Percentiles rank a stretch among this genome's conserved stretches.
Evolutionary conservation across 164 flowering plant genomes (phyloP).

Genomic region (Houttuynia cordata): DNA sequence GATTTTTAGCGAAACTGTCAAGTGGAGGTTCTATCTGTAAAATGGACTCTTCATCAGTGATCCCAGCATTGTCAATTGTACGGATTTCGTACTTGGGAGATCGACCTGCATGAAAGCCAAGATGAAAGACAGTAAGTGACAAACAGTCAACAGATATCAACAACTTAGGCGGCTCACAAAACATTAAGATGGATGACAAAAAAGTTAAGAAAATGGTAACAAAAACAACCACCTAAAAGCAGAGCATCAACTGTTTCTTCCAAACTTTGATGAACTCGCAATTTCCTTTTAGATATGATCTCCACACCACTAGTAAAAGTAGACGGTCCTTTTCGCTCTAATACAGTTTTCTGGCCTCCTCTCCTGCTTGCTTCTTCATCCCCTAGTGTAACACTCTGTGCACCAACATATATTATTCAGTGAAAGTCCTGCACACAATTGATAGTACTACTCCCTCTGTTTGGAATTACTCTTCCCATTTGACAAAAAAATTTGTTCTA

Average conservation of each 20-base stretch:
- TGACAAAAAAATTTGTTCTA: too few relatives aligned
- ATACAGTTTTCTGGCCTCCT: slow-evolving; percentile 78
- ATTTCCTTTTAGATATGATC: slow-evolving; percentile 67
- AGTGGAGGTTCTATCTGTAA: slow-evolving; percentile 13
- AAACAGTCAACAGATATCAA: too few relatives aligned
- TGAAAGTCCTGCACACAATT: background rate
- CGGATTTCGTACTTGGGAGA: slow-evolving; percentile 56
- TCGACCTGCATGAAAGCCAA: slow-evolving; percentile 38
- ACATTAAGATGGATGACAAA: background rate
- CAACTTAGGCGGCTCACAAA: too few relatives aligned
- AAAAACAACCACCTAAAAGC: slow-evolving; percentile 48
- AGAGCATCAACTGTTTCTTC: slow-evolving; percentile 90
- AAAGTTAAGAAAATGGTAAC: background rate
- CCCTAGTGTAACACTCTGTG: slow-evolving; percentile 83
- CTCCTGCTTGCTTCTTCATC: slow-evolving; percentile 94
- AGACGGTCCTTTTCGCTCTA: slow-evolving; percentile 90
- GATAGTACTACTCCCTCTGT: too few relatives aligned
- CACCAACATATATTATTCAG: slow-evolving; percentile 6
- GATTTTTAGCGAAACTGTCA: slow-evolving; percentile 10
- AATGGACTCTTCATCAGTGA: slow-evolving; percentile 8
- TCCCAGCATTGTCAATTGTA: slow-evolving; percentile 29
- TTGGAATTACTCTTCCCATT: too few relatives aligned
- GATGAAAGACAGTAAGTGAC: background rate
- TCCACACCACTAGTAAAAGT: slow-evolving; percentile 81
- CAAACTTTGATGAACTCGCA: slow-evolving; percentile 68